Percentiles rank a stretch among this genome's conserved stretches.
These are phyloP conservation scores for Pseudogymnoascus sp. DNA, from an alignment of 2,329 filamentous ascomycete genomes.

Conservation along the genomic window DNA sequence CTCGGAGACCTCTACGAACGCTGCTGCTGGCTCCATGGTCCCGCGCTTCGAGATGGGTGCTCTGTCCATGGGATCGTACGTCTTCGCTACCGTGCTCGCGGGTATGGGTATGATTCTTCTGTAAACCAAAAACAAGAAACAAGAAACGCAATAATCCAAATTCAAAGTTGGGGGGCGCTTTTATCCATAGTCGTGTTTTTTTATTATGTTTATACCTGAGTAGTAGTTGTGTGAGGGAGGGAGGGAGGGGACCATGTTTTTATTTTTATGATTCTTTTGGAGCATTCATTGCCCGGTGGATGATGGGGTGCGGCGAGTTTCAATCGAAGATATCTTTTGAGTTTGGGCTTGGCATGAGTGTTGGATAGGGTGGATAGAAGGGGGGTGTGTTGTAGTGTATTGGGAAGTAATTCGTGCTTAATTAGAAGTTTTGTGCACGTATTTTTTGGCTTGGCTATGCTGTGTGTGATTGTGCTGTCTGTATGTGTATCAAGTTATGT, in stretches of 20 bases:
- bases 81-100: conserved; percentile 41
- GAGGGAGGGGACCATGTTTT: neutral
- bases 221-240: neutral
- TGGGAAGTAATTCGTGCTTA: neutral
- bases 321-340: neutral
- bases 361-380: neutral
- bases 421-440: neutral
- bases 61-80: conserved; percentile 42
- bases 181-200: neutral
- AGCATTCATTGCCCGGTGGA: neutral
- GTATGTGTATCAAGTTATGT: neutral
- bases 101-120: conserved; percentile 49
- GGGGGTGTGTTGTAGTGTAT: neutral
- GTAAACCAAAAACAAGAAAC: conserved; percentile 28
- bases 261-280: neutral
- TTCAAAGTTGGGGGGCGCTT: neutral
- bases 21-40: conserved; percentile 36
- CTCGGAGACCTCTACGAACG: conserved; percentile 24
- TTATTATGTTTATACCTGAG: conserved; percentile 4
- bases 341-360: neutral
- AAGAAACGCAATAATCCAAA: neutral
- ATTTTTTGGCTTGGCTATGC: neutral
- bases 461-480: neutral
- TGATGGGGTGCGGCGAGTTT: neutral
- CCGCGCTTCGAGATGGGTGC: conserved; percentile 38